These are phyloP conservation scores for Yamadazyma laniorum DNA, from an alignment of 805 yeast genomes.

Conservation along the genomic window DNA sequence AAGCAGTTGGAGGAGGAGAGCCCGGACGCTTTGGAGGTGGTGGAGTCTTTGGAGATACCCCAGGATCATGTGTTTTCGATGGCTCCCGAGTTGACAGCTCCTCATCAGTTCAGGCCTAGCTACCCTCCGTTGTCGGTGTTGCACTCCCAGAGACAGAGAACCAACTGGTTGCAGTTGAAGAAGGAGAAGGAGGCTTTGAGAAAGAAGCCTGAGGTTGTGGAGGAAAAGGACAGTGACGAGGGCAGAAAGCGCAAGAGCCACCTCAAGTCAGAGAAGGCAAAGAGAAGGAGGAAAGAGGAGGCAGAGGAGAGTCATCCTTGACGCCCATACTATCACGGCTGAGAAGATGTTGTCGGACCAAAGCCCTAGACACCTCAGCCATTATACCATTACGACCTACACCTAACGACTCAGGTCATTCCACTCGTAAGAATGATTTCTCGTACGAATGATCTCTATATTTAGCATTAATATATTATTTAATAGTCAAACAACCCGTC, in stretches of 20 bases:
- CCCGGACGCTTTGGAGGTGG: background rate
- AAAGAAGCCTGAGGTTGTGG: slow-evolving; percentile 8
- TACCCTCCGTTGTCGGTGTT: slow-evolving; percentile 40
- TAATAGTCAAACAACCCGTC: slow-evolving; percentile 49
- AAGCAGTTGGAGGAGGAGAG: background rate
- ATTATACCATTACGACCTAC: too few relatives aligned
- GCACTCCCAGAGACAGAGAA: slow-evolving; percentile 24
- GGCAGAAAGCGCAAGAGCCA: slow-evolving; percentile 3
- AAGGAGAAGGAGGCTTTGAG: slow-evolving; percentile 11
- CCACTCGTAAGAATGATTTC: too few relatives aligned
- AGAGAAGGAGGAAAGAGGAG: slow-evolving; percentile 17
- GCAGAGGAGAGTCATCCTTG: too few relatives aligned
- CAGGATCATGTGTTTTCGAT: slow-evolving; percentile 30
- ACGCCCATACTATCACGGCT: too few relatives aligned
- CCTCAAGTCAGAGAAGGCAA: slow-evolving; percentile 6
- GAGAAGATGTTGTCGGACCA: too few relatives aligned
- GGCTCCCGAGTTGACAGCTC: slow-evolving; percentile 26
- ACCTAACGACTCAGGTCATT: too few relatives aligned
- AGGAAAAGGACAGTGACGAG: slow-evolving; percentile 5
- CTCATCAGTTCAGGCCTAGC: slow-evolving; percentile 30
- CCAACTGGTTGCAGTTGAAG: slow-evolving; percentile 12
- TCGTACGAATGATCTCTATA: too few relatives aligned
- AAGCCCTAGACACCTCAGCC: too few relatives aligned
- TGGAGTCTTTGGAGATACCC: background rate
- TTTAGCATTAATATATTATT: slow-evolving; percentile 5